These are phyloP conservation scores for Phytophthora palmivora DNA, from an alignment of 352 stramenopile species.

Conservation along the genomic window DNA sequence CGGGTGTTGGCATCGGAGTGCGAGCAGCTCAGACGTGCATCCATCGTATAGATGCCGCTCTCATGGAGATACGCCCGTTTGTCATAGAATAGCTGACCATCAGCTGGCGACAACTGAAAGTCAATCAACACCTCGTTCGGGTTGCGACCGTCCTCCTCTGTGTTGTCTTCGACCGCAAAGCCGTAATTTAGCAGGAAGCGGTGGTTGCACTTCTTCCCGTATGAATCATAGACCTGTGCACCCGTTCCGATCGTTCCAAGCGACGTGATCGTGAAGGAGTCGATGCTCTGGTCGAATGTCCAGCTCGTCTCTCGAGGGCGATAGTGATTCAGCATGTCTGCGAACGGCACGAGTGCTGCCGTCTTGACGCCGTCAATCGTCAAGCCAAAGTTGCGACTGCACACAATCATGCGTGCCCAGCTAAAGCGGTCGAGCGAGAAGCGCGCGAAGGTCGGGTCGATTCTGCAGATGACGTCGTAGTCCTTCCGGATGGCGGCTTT, in stretches of 20 bases:
- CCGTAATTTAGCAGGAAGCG: slow-evolving; percentile 99
- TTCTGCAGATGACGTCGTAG: slow-evolving; percentile 96
- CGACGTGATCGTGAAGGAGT: slow-evolving; percentile 91
- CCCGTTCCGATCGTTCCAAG: slow-evolving; percentile 78
- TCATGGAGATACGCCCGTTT: slow-evolving; percentile 87
- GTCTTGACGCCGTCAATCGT: slow-evolving; percentile 98
- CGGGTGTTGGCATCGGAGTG: slow-evolving; percentile 88
- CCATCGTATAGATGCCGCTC: slow-evolving; percentile 88
- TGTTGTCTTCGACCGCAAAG: slow-evolving; percentile 99
- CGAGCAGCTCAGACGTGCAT: slow-evolving; percentile 84
- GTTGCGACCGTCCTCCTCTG: slow-evolving; percentile 97
- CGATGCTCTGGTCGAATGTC: slow-evolving; percentile 88
- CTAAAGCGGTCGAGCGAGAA: slow-evolving; percentile 97
- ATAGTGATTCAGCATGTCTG: slow-evolving; percentile 99
- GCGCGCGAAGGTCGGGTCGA: slow-evolving; percentile 92
- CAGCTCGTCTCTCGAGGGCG: slow-evolving; percentile 97
- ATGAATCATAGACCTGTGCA: slow-evolving; percentile 98
- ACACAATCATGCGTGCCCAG: slow-evolving; percentile 99
- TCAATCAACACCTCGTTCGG: slow-evolving; percentile 97
- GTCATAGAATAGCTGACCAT: slow-evolving; percentile 86
- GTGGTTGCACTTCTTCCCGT: slow-evolving; percentile 99
- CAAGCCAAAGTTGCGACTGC: slow-evolving; percentile 98
- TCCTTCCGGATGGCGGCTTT: slow-evolving; percentile 96
- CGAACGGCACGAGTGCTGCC: slow-evolving; percentile 97
- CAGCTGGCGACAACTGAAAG: slow-evolving; percentile 66